phyloP scores from a whole-genome alignment of 2,329 filamentous ascomycete genomes.

The Talaromyces sp. region DNA sequence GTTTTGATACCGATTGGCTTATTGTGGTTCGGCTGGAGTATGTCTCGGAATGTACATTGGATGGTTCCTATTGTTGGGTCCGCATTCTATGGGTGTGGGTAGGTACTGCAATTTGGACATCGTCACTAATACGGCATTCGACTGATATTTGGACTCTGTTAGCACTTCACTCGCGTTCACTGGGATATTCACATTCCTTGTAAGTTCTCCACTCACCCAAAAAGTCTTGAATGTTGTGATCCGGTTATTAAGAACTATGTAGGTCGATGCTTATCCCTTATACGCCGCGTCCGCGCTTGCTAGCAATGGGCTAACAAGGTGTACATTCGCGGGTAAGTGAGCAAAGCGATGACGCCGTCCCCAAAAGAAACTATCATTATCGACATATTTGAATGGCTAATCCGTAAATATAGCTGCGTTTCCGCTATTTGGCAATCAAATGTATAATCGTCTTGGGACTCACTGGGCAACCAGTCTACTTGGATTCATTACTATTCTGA shows the following conservation, averaged over 20 bases:
- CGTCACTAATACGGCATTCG: neutral
- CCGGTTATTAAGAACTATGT: neutral
- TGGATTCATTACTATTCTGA: neutral
- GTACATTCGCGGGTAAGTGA: neutral
- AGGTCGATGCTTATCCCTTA: neutral
- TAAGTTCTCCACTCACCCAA: too few relatives aligned
- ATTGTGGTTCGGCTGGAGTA: slow-evolving; percentile 86
- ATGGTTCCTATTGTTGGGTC: slow-evolving; percentile 62
- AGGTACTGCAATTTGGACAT: neutral
- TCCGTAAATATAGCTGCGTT: neutral
- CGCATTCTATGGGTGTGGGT: neutral
- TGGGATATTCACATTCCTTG: neutral
- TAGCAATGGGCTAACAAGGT: neutral
- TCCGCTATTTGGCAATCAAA: neutral
- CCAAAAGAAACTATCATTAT: too few relatives aligned
- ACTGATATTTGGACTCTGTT: neutral
- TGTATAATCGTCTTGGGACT: neutral
- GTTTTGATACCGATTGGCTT: slow-evolving; percentile 74
- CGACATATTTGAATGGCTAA: neutral
- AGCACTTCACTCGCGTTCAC: neutral
- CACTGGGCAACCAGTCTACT: neutral
- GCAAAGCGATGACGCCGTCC: too few relatives aligned
- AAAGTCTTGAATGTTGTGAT: neutral
- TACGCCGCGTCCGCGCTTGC: neutral
- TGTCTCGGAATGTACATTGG: slow-evolving; percentile 70